Evolutionary conservation across 2,329 filamentous ascomycete genomes (phyloP).

Genomic region (Neofusicoccum umdonicola): DNA sequence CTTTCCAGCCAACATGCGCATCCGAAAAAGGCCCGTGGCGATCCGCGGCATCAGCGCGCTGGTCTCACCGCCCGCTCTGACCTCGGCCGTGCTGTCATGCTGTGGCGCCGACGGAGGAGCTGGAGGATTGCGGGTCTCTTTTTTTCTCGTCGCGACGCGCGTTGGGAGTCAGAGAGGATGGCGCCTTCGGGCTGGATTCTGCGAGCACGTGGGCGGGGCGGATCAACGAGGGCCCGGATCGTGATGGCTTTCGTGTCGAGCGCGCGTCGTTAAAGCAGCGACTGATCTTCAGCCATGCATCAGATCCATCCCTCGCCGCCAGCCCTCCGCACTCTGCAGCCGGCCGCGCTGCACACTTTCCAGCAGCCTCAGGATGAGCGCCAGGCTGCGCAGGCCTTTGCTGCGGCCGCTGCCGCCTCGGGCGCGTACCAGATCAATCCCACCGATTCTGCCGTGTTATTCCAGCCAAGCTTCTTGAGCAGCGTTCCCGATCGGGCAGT

Average conservation of each 20-base stretch:
- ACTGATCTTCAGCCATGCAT: conserved; percentile 17
- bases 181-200: no score
- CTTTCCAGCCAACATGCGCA: background rate
- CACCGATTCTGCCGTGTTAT: conserved; percentile 26
- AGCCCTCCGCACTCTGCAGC: conserved; percentile 27
- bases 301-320: conserved; percentile 23
- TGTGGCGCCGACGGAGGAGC: background rate
- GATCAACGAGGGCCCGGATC: conserved; percentile 20
- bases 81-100: background rate
- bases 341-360: conserved; percentile 28
- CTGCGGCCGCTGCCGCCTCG: conserved; percentile 29
- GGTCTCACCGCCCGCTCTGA: background rate
- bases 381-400: conserved; percentile 2
- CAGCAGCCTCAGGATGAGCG: conserved; percentile 25
- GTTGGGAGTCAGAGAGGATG: no score
- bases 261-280: conserved; percentile 27
- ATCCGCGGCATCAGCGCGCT: background rate
- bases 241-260: background rate
- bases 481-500: conserved; percentile 22
- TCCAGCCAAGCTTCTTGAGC: conserved; percentile 1
- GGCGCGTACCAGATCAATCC: conserved; percentile 38
- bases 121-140: conserved; percentile 8
- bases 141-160: no score
- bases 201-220: conserved; percentile 38
- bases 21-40: background rate